Evolutionary conservation across 2,329 filamentous ascomycete genomes (phyloP), one percentile per base, ranked within the genome.

Genomic region (Boeremia lycopersici): DNA sequence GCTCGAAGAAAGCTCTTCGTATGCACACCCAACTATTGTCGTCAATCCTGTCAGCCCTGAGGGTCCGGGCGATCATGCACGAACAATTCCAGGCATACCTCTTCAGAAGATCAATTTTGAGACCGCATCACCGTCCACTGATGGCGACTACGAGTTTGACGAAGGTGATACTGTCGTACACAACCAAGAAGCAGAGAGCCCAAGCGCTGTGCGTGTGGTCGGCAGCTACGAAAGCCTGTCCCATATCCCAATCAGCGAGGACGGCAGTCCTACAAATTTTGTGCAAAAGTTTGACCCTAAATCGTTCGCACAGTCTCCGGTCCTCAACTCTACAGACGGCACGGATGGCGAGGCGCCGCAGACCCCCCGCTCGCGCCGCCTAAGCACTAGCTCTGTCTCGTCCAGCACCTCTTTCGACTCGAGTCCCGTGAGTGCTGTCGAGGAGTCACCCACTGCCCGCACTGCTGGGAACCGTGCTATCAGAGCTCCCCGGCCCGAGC

Each of bases 401-500:
- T 72, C 72, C 5, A 56, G 57, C 36, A 51, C 68, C 3, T 74
- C 71, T 6, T 65, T 69, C 30, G 62, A 68, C 6, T 74, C 72
- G 9, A 74, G 72, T 28, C 69, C 70, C 2, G 61, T 57, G 19
- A 66, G 63, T 46, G 58, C 56, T 9, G 53, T 69, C 9, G 70
- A 74, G 28, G 72, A 75, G 15, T 77, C 75, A 0, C 74, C 74
- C 13, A 75, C 72, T 4, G 53, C 72, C 2, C 71, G 73, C 29
- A 68, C 66, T 34, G 46, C 61, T 33, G 60, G 65, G 35, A 68
- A 68, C 30, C 67, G 68, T 23, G 53, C 53, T 26, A 58, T 66
- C 25, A 70, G 62, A 59, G 63, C 53, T 44, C 65, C 73, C 19
- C 67, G 65, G 8, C 76, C 76, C 11, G 75, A 77, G n/a, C 67